These are phyloP conservation scores for Colletotrichum sojae DNA, from an alignment of 2,329 filamentous ascomycete genomes.

Conservation along the genomic window DNA sequence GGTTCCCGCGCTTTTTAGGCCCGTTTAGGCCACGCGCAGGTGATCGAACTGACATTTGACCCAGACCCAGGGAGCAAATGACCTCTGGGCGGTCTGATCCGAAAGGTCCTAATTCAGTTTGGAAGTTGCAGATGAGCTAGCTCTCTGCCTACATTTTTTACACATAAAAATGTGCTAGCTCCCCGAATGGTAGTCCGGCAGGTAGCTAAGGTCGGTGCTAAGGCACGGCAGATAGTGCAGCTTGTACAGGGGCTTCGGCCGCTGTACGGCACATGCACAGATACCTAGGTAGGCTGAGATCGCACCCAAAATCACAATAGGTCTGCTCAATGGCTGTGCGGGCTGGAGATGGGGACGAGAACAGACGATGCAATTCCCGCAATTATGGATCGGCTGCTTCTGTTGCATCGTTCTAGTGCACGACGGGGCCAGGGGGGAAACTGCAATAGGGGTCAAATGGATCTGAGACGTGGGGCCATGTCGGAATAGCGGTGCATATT, in stretches of 20 bases:
- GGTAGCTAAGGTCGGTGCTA: too few species aligned
- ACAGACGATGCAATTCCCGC: slow-evolving; percentile 25
- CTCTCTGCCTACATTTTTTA: not conserved
- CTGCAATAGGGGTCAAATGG: slow-evolving; percentile 34
- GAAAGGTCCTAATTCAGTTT: not conserved
- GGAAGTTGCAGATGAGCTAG: not conserved
- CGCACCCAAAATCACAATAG: not conserved
- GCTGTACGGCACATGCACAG: not conserved
- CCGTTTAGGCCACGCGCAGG: slow-evolving; percentile 26
- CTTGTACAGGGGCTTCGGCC: slow-evolving; percentile 9
- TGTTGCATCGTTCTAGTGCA: slow-evolving; percentile 8
- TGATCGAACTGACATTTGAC: slow-evolving; percentile 29
- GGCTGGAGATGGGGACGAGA: slow-evolving; percentile 24
- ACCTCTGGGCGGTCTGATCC: not conserved
- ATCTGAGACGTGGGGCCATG: slow-evolving; percentile 28
- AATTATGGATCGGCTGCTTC: slow-evolving; percentile 18
- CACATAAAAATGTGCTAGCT: too few species aligned
- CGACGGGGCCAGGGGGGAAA: not conserved
- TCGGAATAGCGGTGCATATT: slow-evolving; percentile 15
- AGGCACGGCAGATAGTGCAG: not conserved
- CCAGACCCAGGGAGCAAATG: slow-evolving; percentile 13
- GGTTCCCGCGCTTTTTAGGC: slow-evolving; percentile 23
- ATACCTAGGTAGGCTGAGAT: not conserved
- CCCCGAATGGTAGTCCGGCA: too few species aligned
- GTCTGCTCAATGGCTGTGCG: slow-evolving; percentile 5